Evolutionary conservation across 345 rosid species (phyloP), one percentile per base, ranked within the genome.

Genomic region (Bretschneidera sinensis): DNA sequence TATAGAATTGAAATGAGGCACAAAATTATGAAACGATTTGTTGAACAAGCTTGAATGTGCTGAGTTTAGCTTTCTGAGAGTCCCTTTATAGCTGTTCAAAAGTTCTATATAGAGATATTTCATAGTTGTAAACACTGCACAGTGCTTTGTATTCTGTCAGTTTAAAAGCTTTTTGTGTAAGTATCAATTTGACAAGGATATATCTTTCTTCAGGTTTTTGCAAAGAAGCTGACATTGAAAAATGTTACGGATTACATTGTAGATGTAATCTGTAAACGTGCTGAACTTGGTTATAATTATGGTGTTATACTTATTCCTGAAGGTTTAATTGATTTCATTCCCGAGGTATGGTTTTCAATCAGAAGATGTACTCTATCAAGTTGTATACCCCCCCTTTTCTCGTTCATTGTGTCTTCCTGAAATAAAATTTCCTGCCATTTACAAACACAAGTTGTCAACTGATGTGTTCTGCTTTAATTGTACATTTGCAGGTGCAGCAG

Each of bases 311-410:
- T 94, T 63, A 77, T 94, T 68, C 99, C 97, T 14, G 99, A 94
- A 86, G 99, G 99, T 73, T 82, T 94, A 39, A 94, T 94, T 68
- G 99, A 94, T 69, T 94, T 94, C 77, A 90, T 94, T 71, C 99
- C 99, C 11, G 95, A 94, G 99, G 97, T 88, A 76, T 10, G 51
- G 25, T 58, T 61, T 22, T 20, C 18, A 35, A 33, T 64, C 24
- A 5, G 54, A 49, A 17, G 19, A 21, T 22, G 6, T 28, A 2
- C 14, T 17, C 14, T 17, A n/a, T 48, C 17, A 6, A 59, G 16
- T 5, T 39, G 51, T 45, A 7, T 31, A 34, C 51, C 43, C 14
- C 15, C 17, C 28, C 18, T 25, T 17, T 52, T 13, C 5, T 6
- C 24, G 7, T 62, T 52, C 6, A n/a, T 17, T 31, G 4, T 14